A percentile compares a stretch with the other conserved stretches of the same genome.
These are phyloP conservation scores for Mariannaea elegans DNA, from an alignment of 2,329 filamentous ascomycete species.

Conservation along the genomic window DNA sequence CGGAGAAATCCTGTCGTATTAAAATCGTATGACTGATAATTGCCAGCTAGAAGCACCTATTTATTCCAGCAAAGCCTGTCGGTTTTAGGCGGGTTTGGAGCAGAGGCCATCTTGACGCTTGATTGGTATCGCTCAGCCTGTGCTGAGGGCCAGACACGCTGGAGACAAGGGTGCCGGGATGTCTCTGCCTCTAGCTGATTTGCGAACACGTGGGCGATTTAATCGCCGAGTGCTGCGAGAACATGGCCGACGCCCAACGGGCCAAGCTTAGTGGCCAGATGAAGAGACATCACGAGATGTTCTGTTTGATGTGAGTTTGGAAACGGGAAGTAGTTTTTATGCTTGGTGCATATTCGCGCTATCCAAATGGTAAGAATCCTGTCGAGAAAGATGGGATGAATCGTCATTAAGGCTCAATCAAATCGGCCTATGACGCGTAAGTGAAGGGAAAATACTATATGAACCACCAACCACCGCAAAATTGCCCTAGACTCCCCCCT, in stretches of 20 bases:
- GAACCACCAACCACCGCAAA: slow-evolving; percentile 3
- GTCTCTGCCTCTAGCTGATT: background rate
- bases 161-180: background rate
- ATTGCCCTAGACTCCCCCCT: background rate
- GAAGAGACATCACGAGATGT: too few species aligned
- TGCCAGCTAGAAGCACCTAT: too few species aligned
- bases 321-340: too few species aligned
- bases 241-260: slow-evolving; percentile 9
- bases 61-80: too few species aligned
- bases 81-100: slow-evolving; percentile 15
- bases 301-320: too few species aligned
- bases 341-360: too few species aligned
- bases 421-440: background rate
- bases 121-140: too few species aligned
- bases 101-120: background rate
- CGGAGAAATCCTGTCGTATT: too few species aligned
- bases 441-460: background rate
- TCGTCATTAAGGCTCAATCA: background rate
- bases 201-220: background rate
- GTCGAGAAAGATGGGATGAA: too few species aligned
- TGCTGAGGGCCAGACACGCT: background rate
- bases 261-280: too few species aligned
- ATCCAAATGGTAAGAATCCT: too few species aligned
- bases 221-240: background rate
- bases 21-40: too few species aligned